Percentiles rank a stretch among this genome's conserved stretches.
These are phyloP conservation scores for Picochlorum sp. DNA, from an alignment of 139 green algal species.

Conservation along the genomic window DNA sequence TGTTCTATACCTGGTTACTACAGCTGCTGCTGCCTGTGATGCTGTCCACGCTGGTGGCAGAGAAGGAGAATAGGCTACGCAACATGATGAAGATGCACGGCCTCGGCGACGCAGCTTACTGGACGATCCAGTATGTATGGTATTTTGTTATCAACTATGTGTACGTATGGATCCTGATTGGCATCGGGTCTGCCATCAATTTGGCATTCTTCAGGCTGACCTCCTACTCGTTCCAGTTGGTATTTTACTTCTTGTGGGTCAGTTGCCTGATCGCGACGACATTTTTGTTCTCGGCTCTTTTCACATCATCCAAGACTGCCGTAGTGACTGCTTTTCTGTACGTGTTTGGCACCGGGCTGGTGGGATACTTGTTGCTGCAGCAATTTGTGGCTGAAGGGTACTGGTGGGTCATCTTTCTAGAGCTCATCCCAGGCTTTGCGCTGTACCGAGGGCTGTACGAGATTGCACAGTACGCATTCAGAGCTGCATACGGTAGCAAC, in stretches of 20 bases:
- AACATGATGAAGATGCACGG: conserved; percentile 98
- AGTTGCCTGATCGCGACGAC: conserved; percentile 72
- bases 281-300: conserved; percentile 69
- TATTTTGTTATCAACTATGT: conserved; percentile 58
- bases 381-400: conserved; percentile 16
- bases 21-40: conserved; percentile 71
- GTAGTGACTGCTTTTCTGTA: conserved; percentile 64
- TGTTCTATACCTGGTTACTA: conserved; percentile 75
- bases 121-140: conserved; percentile 58
- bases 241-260: conserved; percentile 82
- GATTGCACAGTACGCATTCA: conserved; percentile 58
- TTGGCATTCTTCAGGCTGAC: conserved; percentile 79
- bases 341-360: conserved; percentile 55
- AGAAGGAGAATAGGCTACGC: conserved; percentile 64
- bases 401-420: conserved; percentile 44
- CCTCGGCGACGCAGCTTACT: conserved; percentile 50
- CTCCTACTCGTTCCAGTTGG: conserved; percentile 42
- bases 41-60: conserved; percentile 33
- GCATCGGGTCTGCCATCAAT: conserved; percentile 47
- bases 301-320: conserved; percentile 49
- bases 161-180: conserved; percentile 75
- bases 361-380: conserved; percentile 25
- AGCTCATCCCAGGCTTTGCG: conserved; percentile 71
- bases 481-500: conserved; percentile 51
- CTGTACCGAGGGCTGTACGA: conserved; percentile 72